Percentiles rank a stretch among this genome's conserved stretches.
phyloP scores from a whole-genome alignment of 2,329 filamentous ascomycete genomes.

The Cercospora sojina region DNA sequence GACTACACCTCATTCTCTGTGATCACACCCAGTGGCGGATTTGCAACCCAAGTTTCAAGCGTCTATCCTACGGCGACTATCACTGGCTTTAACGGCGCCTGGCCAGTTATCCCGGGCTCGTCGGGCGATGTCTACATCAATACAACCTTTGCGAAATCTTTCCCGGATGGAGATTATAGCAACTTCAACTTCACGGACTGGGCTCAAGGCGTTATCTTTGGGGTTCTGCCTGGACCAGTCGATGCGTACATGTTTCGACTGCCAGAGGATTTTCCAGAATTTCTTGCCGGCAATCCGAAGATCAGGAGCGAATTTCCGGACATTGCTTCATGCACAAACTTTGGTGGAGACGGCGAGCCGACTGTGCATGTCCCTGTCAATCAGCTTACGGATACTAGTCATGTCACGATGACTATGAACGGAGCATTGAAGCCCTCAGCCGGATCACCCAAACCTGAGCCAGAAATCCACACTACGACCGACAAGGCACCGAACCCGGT shows the following conservation, averaged over 20 bases:
- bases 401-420: constrained; percentile 14
- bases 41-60: neutral
- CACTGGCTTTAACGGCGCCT: neutral
- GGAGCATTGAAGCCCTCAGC: constrained; percentile 2
- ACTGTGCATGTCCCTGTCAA: constrained; percentile 19
- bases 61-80: constrained; percentile 8
- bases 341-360: constrained; percentile 15
- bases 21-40: constrained; percentile 9
- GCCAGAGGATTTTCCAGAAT: constrained; percentile 12
- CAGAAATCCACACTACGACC: neutral
- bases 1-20: neutral
- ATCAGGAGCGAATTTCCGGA: constrained; percentile 12
- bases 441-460: constrained; percentile 6
- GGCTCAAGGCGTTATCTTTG: neutral
- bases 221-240: neutral
- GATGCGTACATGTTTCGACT: constrained; percentile 17
- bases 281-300: constrained; percentile 5
- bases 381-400: constrained; percentile 13
- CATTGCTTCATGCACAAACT: constrained; percentile 7
- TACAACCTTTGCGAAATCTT: constrained; percentile 6
- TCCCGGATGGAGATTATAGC: constrained; percentile 19
- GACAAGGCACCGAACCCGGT: neutral
- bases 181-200: constrained; percentile 18
- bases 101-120: neutral
- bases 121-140: constrained; percentile 4